A percentile compares a stretch with the other conserved stretches of the same genome.
Evolutionary conservation across 2,329 filamentous ascomycete genomes (phyloP).

Genomic region (Venturia nashicola): DNA sequence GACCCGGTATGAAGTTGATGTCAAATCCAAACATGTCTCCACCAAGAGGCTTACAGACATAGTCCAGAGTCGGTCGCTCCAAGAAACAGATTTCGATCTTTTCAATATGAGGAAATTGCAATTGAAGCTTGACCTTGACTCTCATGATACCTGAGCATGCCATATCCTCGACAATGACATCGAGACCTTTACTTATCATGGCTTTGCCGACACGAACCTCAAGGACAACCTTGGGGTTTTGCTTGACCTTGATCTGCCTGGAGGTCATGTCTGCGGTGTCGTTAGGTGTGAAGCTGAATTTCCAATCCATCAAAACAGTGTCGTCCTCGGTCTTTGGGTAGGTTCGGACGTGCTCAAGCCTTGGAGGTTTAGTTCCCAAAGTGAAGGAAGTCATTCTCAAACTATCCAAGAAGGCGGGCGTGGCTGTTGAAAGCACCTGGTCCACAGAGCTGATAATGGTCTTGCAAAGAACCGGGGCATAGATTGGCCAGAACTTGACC

Average conservation of each 20-base stretch:
- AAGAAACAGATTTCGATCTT: slow-evolving; percentile 92
- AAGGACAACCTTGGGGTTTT: slow-evolving; percentile 92
- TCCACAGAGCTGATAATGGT: slow-evolving; percentile 91
- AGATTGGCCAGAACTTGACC: slow-evolving; percentile 99
- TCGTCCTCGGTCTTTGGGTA: slow-evolving; percentile 94
- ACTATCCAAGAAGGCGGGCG: slow-evolving; percentile 85
- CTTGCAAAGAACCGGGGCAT: slow-evolving; percentile 82
- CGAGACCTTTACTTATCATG: slow-evolving; percentile 90
- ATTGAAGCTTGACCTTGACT: slow-evolving; percentile 92
- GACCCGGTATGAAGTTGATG: slow-evolving; percentile 95
- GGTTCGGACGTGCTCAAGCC: slow-evolving; percentile 95
- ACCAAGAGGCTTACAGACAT: slow-evolving; percentile 93
- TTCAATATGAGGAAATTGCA: slow-evolving; percentile 91
- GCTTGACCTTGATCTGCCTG: slow-evolving; percentile 82
- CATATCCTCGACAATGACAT: slow-evolving; percentile 97
- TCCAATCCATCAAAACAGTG: slow-evolving; percentile 98
- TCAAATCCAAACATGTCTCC: slow-evolving; percentile 95
- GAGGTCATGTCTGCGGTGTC: slow-evolving; percentile 85
- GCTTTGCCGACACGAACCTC: slow-evolving; percentile 93
- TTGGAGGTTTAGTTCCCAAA: slow-evolving; percentile 85
- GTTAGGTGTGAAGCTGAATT: slow-evolving; percentile 97
- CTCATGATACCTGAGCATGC: slow-evolving; percentile 92
- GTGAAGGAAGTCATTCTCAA: slow-evolving; percentile 89
- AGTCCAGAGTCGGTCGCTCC: slow-evolving; percentile 80
- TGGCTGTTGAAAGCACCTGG: slow-evolving; percentile 86